These are phyloP conservation scores for Acacia acuminata DNA, from an alignment of 306 rosid species.

Conservation along the genomic window DNA sequence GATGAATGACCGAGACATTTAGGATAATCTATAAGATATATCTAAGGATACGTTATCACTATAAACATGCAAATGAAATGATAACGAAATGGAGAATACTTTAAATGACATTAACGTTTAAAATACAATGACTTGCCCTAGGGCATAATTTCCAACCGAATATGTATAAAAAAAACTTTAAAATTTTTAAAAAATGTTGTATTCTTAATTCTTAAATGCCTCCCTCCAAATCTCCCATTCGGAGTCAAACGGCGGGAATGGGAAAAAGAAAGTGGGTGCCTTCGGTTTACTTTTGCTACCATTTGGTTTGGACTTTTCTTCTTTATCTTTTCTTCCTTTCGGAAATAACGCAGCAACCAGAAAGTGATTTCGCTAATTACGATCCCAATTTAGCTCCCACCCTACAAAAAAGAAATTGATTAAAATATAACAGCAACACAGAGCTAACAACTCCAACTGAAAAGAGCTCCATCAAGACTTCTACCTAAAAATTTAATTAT, in stretches of 20 bases:
- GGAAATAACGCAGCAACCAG: constrained; percentile 19
- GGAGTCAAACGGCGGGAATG: neutral
- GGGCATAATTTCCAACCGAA: too few species aligned
- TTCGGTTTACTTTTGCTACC: neutral
- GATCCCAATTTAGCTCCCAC: constrained; percentile 34
- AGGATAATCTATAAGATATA: too few species aligned
- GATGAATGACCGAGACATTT: too few species aligned
- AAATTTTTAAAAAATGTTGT: neutral
- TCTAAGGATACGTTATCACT: too few species aligned
- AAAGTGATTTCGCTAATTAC: constrained; percentile 45
- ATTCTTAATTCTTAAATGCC: neutral
- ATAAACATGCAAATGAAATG: too few species aligned
- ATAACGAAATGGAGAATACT: too few species aligned
- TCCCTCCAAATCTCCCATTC: neutral
- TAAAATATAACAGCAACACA: neutral
- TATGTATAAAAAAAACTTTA: neutral
- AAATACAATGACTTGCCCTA: too few species aligned
- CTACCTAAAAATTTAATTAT: neutral
- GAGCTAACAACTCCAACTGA: neutral
- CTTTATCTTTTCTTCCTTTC: neutral
- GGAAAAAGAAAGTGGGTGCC: neutral
- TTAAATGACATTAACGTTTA: too few species aligned
- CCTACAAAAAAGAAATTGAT: constrained; percentile 21
- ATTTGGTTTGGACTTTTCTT: neutral
- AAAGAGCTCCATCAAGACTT: neutral